phyloP scores from a whole-genome alignment of 2,329 filamentous ascomycete species.

The Cladosporium sp. region DNA sequence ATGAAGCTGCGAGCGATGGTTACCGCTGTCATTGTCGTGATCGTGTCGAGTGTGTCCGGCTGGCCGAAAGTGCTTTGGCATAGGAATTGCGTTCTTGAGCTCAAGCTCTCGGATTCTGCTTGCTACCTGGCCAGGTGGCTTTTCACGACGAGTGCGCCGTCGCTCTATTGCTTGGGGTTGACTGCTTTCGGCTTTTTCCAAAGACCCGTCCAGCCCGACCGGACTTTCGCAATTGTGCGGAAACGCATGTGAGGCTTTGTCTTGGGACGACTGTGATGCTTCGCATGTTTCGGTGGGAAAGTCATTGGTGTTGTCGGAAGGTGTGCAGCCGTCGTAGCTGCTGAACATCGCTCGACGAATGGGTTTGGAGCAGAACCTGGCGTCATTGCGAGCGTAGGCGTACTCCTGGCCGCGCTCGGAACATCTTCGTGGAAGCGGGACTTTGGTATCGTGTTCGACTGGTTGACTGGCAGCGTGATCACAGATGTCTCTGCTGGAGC shows the following conservation, averaged over 20 bases:
- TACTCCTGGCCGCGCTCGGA: not conserved
- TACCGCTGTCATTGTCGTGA: conserved; percentile 1
- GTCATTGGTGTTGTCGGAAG: not conserved
- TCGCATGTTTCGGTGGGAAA: not conserved
- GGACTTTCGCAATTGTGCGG: not conserved
- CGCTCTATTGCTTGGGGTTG: not conserved
- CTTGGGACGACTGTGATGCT: not conserved
- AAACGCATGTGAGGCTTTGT: not conserved
- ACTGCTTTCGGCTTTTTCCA: conserved; percentile 8
- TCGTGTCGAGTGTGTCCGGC: conserved; percentile 8
- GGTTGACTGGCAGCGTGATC: not conserved
- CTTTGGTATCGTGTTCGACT: not conserved
- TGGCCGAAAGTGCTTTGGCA: conserved; percentile 10
- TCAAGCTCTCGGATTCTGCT: conserved; percentile 6
- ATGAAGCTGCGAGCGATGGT: not conserved
- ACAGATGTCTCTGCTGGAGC: not conserved
- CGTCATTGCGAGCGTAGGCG: not conserved
- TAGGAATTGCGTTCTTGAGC: conserved; percentile 4
- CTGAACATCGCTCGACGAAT: not conserved
- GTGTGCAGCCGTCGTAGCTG: not conserved
- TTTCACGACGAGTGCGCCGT: not conserved
- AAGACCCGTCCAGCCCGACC: conserved; percentile 5
- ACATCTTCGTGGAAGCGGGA: conserved; percentile 4
- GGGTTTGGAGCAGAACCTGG: not conserved
- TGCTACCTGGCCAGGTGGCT: conserved; percentile 1